Conservation (phyloP, 805 yeast species). For the Maudiozyma saulgeensis region DNA sequence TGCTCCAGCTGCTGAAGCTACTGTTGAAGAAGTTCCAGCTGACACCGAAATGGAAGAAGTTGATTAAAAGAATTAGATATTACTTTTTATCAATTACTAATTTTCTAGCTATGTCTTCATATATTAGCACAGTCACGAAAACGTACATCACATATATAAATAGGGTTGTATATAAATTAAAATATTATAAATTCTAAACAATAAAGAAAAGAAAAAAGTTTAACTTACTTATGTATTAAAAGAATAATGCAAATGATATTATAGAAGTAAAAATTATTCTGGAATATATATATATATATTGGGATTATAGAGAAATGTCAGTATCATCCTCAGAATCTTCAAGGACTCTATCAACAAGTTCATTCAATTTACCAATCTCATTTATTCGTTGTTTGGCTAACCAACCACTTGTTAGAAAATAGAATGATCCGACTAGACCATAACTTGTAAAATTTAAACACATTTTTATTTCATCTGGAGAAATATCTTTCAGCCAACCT, state of each 20-base stretch:
- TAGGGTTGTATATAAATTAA: slow-evolving; percentile 2
- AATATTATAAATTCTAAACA: neutral
- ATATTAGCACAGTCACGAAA: neutral
- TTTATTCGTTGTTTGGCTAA: neutral
- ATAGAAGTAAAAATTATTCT: neutral
- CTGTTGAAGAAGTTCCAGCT: slow-evolving; percentile 51
- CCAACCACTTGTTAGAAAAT: slow-evolving; percentile 9
- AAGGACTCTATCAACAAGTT: neutral
- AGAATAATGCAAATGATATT: neutral
- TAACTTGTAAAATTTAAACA: slow-evolving; percentile 21
- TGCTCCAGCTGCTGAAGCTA: slow-evolving; percentile 37
- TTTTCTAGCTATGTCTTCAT: neutral
- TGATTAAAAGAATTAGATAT: slow-evolving; percentile 45
- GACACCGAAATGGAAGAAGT: slow-evolving; percentile 99
- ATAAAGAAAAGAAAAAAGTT: neutral
- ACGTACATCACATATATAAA: neutral
- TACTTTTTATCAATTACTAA: neutral
- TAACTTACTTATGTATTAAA: neutral
- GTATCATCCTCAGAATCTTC: neutral
- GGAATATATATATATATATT: neutral
- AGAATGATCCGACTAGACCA: slow-evolving; percentile 12
- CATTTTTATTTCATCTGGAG: slow-evolving; percentile 18
- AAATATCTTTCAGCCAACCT: neutral
- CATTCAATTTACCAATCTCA: slow-evolving; percentile 1
- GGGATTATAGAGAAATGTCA: neutral